Evolutionary conservation across 2,329 filamentous ascomycete genomes (phyloP).

Genomic region (Fusarium citri): DNA sequence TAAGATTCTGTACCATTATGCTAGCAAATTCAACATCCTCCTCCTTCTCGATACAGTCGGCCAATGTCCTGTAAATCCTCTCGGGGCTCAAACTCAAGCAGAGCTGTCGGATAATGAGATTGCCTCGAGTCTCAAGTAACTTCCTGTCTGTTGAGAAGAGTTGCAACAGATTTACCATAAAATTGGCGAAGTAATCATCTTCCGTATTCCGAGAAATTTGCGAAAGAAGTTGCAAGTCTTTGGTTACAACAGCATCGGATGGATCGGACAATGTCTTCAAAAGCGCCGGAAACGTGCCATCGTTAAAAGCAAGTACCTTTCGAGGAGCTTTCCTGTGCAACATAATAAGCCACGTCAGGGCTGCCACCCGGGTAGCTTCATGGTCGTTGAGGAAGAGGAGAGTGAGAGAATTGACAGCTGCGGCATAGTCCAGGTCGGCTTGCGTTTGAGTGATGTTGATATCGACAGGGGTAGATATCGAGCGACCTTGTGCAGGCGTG

Average conservation of each 20-base stretch:
- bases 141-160: constrained; percentile 95
- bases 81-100: constrained; percentile 94
- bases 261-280: constrained; percentile 97
- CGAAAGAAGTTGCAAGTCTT: constrained; percentile 91
- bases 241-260: constrained; percentile 93
- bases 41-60: constrained; percentile 96
- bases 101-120: constrained; percentile 94
- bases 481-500: constrained; percentile 62
- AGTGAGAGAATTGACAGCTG: constrained; percentile 92
- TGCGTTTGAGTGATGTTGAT: constrained; percentile 60
- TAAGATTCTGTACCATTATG: constrained; percentile 99
- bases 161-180: constrained; percentile 96
- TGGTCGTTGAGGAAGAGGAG: constrained; percentile 96
- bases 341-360: constrained; percentile 97
- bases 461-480: constrained; percentile 59
- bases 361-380: constrained; percentile 93
- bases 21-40: constrained; percentile 98
- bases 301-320: constrained; percentile 94
- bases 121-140: constrained; percentile 90
- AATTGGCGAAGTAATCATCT: constrained; percentile 96
- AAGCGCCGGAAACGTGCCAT: constrained; percentile 94
- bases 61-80: constrained; percentile 93
- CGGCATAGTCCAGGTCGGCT: constrained; percentile 92
- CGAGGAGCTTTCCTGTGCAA: constrained; percentile 93
- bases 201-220: constrained; percentile 98